Evolutionary conservation across 495 filamentous ascomycete genomes (phyloP).

Genomic region (Evernia prunastri): DNA sequence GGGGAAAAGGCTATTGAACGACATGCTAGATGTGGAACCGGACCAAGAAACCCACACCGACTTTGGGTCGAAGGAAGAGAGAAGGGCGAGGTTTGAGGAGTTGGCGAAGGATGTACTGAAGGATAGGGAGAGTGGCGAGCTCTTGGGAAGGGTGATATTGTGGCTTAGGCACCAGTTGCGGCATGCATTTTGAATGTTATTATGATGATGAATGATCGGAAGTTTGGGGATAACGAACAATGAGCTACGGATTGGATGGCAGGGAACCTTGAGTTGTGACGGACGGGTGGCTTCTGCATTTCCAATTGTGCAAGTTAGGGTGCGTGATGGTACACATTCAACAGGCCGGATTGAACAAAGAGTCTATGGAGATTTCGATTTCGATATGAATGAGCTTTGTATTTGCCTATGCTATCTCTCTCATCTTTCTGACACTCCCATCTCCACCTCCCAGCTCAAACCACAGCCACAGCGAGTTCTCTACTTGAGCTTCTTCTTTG

Average conservation of each 20-base stretch:
- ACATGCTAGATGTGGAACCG: slow-evolving; percentile 32
- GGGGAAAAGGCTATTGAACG: slow-evolving; percentile 39
- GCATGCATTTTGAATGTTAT: slow-evolving; percentile 8
- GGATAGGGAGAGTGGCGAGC: slow-evolving; percentile 24
- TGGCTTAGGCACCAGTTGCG: slow-evolving; percentile 33
- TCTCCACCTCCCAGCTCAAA: slow-evolving; percentile 1
- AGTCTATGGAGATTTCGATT: neutral
- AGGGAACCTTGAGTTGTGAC: neutral
- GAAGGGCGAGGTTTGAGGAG: slow-evolving; percentile 30
- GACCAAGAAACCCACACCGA: slow-evolving; percentile 20
- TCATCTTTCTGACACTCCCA: neutral
- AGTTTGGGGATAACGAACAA: neutral
- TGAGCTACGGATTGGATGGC: neutral
- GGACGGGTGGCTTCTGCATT: neutral
- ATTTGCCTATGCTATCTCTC: neutral
- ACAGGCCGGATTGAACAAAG: neutral
- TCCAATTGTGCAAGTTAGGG: neutral
- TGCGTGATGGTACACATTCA: neutral
- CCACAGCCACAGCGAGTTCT: slow-evolving; percentile 42
- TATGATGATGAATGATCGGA: neutral
- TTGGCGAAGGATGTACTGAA: slow-evolving; percentile 26
- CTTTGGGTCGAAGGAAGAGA: slow-evolving; percentile 21
- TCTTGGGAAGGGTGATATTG: slow-evolving; percentile 28
- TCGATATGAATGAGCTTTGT: neutral
- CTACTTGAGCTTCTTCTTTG: slow-evolving; percentile 99